Evolutionary conservation across 306 rosid genomes (phyloP).

Genomic region (Sindora glabra): DNA sequence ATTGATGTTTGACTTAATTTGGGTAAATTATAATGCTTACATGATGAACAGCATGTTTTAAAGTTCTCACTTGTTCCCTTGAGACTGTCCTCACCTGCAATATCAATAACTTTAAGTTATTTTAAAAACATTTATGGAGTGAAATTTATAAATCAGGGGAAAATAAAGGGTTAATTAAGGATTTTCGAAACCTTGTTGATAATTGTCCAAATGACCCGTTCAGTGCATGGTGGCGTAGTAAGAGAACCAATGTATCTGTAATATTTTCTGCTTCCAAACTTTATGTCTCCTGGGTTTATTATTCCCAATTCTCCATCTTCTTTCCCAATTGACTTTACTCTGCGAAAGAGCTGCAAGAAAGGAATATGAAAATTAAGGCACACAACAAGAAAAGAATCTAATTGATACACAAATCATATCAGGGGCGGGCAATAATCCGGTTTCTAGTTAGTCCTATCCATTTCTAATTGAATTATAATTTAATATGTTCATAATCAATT

Average conservation of each 20-base stretch:
- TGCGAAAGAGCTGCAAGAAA: conserved; percentile 29
- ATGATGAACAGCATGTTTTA: conserved; percentile 45
- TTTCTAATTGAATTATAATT: no score
- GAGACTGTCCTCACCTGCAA: conserved; percentile 60
- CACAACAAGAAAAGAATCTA: not conserved
- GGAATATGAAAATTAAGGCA: not conserved
- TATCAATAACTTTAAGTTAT: not conserved
- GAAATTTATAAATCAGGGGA: not conserved
- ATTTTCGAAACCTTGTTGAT: conserved; percentile 36
- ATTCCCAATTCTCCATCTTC: conserved; percentile 46
- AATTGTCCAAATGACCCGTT: conserved; percentile 75
- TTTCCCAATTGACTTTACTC: conserved; percentile 26
- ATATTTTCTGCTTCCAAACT: conserved; percentile 51
- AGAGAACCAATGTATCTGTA: conserved; percentile 77
- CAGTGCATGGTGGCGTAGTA: conserved; percentile 70
- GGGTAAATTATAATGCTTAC: conserved; percentile 29
- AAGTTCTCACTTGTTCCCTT: conserved; percentile 41
- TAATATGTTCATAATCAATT: no score
- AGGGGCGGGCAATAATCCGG: no score
- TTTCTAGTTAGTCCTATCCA: no score
- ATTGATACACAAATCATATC: no score
- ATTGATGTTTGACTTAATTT: not conserved
- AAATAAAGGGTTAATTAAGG: not conserved
- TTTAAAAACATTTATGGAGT: no score
- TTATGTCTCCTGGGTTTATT: conserved; percentile 38